Evolutionary conservation across 2,329 filamentous ascomycete species (phyloP).

Genomic region (Furcasterigmium furcatum): DNA sequence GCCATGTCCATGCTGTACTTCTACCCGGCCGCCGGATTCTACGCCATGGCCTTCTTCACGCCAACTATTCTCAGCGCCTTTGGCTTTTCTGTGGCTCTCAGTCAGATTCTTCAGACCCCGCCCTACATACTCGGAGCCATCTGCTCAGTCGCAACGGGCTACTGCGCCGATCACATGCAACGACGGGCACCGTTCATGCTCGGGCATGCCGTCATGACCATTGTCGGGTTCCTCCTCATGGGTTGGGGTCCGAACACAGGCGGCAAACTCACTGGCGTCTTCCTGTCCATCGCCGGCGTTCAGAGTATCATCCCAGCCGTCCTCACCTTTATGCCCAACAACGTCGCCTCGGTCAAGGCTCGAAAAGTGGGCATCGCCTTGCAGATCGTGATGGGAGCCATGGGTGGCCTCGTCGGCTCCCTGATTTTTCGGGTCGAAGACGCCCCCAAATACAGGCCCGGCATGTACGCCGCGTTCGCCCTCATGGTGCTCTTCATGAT

Average conservation of each 20-base stretch:
- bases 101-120: slow-evolving; percentile 2
- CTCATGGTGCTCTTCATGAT: slow-evolving; percentile 1
- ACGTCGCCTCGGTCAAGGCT: neutral
- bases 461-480: slow-evolving; percentile 1
- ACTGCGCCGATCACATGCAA: no score
- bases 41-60: slow-evolving; percentile 1
- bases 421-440: slow-evolving; percentile 9
- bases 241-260: no score
- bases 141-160: neutral
- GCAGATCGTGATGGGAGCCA: slow-evolving; percentile 6
- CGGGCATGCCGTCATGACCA: no score
- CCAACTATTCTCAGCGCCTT: neutral
- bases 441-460: neutral
- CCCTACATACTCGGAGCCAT: neutral
- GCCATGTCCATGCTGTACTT: neutral
- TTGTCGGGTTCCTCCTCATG: no score
- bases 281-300: neutral
- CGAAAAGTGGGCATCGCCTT: neutral
- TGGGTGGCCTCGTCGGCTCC: slow-evolving; percentile 11
- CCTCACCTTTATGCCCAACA: slow-evolving; percentile 3
- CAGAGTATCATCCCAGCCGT: neutral
- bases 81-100: slow-evolving; percentile 1
- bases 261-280: no score
- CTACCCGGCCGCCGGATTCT: neutral
- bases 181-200: no score